Conservation (phyloP, 495 filamentous ascomycete species). For the Penicillium bialowiezense region DNA sequence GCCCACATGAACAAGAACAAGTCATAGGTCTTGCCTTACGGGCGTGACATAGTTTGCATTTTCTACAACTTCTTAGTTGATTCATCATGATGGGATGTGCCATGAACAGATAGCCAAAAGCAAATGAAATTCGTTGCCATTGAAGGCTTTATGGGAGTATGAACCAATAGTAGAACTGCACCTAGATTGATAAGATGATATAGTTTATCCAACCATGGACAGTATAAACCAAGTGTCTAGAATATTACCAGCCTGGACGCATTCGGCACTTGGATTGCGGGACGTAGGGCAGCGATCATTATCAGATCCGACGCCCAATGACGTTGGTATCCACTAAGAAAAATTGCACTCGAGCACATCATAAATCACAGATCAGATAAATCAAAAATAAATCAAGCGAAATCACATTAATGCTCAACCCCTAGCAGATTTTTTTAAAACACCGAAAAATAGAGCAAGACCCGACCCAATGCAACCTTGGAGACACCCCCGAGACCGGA, state of each 20-base stretch:
- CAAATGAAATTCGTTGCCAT: neutral
- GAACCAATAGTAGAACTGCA: too few species aligned
- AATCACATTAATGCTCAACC: neutral
- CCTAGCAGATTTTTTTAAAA: constrained; percentile 5
- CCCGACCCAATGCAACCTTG: neutral
- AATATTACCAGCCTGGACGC: too few species aligned
- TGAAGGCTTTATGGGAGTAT: neutral
- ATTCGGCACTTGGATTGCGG: too few species aligned
- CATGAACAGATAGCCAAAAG: constrained; percentile 19
- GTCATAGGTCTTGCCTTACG: constrained; percentile 9
- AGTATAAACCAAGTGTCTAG: too few species aligned
- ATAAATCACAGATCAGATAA: neutral
- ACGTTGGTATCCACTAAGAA: constrained; percentile 5
- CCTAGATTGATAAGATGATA: too few species aligned
- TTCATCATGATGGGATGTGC: constrained; percentile 24
- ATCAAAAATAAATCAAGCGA: neutral
- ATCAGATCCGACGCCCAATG: constrained; percentile 2
- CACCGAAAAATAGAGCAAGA: neutral
- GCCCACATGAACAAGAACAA: constrained; percentile 56
- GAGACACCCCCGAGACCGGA: neutral
- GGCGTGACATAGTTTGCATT: constrained; percentile 1
- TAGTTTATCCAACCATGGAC: too few species aligned
- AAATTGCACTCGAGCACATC: neutral
- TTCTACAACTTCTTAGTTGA: constrained; percentile 7
- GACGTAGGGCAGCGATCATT: too few species aligned